phyloP scores from a whole-genome alignment of 2,329 filamentous ascomycete genomes.

The Aureobasidium sp. region DNA sequence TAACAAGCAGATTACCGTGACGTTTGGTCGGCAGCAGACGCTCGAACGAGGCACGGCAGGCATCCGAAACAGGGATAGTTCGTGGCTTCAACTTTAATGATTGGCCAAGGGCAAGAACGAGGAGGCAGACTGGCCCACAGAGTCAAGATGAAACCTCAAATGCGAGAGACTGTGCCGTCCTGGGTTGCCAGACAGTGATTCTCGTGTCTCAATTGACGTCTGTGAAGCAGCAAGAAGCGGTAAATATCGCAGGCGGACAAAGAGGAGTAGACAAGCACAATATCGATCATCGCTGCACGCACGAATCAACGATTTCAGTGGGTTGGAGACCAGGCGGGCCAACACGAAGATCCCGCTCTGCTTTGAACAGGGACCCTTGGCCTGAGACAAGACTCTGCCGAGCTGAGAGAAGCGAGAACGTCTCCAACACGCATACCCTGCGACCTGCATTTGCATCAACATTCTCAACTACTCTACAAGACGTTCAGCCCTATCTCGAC shows the following conservation, averaged over 20 bases:
- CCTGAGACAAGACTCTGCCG: constrained; percentile 4
- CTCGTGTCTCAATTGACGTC: not conserved
- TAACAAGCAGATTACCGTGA: not conserved
- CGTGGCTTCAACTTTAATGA: constrained; percentile 7
- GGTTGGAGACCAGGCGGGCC: not conserved
- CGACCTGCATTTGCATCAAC: not conserved
- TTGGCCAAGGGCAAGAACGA: not conserved
- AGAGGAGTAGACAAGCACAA: not conserved
- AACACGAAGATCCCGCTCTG: not conserved
- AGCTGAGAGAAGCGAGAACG: not conserved
- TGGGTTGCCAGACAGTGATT: not conserved
- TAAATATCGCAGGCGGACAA: not conserved
- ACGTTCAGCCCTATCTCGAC: not conserved
- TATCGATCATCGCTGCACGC: not conserved
- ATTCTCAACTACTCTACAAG: not conserved
- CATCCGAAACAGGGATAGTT: constrained; percentile 1
- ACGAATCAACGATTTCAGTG: not conserved
- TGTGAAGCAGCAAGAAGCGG: not conserved
- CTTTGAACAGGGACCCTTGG: not conserved
- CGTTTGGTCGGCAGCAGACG: constrained; percentile 3
- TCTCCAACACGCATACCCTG: not conserved
- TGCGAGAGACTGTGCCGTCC: not conserved
- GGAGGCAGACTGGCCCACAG: not conserved
- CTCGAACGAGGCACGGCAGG: not conserved
- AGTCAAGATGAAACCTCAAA: not conserved